These are phyloP conservation scores for Raddia distichophylla DNA, from an alignment of 176 grass and related monocot genomes.

Conservation along the genomic window DNA sequence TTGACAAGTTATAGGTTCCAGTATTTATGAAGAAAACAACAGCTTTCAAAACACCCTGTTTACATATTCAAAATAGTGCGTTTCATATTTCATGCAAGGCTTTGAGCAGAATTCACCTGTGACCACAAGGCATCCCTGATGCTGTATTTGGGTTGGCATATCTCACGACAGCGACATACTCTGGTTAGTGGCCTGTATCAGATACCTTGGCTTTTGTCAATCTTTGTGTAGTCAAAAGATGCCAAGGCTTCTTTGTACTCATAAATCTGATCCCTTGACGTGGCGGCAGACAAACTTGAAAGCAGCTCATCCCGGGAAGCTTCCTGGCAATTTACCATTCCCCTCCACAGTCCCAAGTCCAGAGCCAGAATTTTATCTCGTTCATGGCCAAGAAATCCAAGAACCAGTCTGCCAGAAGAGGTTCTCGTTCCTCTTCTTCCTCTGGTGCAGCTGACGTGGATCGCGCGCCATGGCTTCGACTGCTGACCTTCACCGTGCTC, in stretches of 20 bases:
- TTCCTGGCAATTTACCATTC: constrained; percentile 11
- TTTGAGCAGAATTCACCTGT: not conserved
- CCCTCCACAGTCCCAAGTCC: constrained; percentile 19
- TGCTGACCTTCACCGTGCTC: constrained; percentile 36
- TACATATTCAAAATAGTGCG: not conserved
- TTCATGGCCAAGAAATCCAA: constrained; percentile 46
- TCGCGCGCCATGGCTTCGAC: constrained; percentile 22
- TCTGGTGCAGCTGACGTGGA: not conserved
- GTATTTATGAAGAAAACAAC: not conserved
- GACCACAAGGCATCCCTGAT: not conserved
- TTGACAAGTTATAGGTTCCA: not conserved
- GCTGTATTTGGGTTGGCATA: not conserved
- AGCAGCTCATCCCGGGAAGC: not conserved
- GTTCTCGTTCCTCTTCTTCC: not conserved
- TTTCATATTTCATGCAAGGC: not conserved
- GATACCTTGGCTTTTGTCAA: not conserved
- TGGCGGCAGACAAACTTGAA: constrained; percentile 15
- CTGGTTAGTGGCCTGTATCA: not conserved
- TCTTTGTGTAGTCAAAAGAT: not conserved
- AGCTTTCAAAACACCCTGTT: not conserved
- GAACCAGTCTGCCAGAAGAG: not conserved
- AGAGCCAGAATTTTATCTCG: not conserved
- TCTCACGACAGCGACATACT: not conserved
- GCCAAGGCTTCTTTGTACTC: not conserved
- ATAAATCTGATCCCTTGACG: not conserved